phyloP scores from a whole-genome alignment of 164 flowering plant species.

The Warburgia ugandensis region DNA sequence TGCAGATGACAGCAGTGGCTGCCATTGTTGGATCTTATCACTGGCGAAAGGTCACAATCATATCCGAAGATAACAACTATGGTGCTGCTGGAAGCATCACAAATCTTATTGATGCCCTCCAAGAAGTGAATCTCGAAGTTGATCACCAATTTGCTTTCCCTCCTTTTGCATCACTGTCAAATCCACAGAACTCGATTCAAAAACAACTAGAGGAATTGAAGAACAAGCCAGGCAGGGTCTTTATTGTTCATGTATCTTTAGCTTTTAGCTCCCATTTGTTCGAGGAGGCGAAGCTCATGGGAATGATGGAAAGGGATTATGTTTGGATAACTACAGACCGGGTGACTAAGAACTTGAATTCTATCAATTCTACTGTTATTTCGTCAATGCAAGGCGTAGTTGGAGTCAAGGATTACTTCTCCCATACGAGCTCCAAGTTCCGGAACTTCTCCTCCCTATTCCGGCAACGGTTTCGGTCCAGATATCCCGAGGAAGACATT shows the following conservation, averaged over 20 bases:
- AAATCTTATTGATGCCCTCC: constrained; percentile 4
- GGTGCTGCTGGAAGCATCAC: constrained; percentile 4
- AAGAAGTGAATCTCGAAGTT: constrained; percentile 16
- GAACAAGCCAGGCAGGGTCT: constrained; percentile 19
- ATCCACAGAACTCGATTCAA: background rate
- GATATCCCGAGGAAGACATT: constrained; percentile 14
- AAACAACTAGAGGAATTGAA: constrained; percentile 19
- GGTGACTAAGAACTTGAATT: constrained; percentile 1
- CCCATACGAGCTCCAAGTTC: background rate
- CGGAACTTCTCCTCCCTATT: constrained; percentile 3
- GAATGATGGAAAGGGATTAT: constrained; percentile 10
- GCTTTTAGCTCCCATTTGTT: constrained; percentile 12
- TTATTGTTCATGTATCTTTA: constrained; percentile 22
- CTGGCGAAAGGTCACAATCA: constrained; percentile 20
- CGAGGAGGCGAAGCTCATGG: constrained; percentile 11
- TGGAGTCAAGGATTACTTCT: constrained; percentile 12
- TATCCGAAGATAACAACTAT: constrained; percentile 27
- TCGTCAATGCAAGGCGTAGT: constrained; percentile 18
- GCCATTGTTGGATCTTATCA: constrained; percentile 20
- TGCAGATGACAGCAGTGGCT: constrained; percentile 30
- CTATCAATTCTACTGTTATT: constrained; percentile 1
- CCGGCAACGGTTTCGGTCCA: background rate
- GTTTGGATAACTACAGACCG: constrained; percentile 12
- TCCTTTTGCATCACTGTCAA: constrained; percentile 8
- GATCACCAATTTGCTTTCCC: constrained; percentile 14